Evolutionary conservation across 2,329 filamentous ascomycete genomes (phyloP), one percentile per base, ranked within the genome.

Genomic region (Stachybotrys chartarum): DNA sequence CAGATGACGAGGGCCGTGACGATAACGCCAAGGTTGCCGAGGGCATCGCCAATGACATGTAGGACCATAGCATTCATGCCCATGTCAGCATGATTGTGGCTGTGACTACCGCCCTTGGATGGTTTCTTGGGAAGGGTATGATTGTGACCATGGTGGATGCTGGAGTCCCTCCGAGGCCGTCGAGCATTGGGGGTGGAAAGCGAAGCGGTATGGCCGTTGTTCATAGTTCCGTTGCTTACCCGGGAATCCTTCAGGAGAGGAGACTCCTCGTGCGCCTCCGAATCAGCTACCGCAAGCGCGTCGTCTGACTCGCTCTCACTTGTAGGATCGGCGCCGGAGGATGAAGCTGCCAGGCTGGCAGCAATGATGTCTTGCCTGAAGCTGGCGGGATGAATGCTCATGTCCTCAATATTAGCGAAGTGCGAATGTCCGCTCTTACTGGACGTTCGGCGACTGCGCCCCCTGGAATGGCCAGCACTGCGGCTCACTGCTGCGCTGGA

Each of bases 351-450:
- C 52, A 83, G 82, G 57, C 85, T 87, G n/a, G 90, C 90, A 44
- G 87, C 86, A 61, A 97, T 95, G 63, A 99, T 96, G 55, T 93
- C 91, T 69, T 96, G 89, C 61, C 94, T 81, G 77, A 97, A 91
- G 59, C 87, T 93, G 30, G 91, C 88, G 3, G 94, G 94, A 68
- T 97, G 89, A 53, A 96, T 89, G 68, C 87, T 90, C 61, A 95
- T 87, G 55, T 91, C 82, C 39, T 86, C 72, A 76, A 91, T 74
- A 75, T 80, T 85, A 57, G 83, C 74, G 60, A 87, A 80, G 63
- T 83, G 84, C 55, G 76, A 76, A 57, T 82, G 80, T 59, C 81
- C 78, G 61, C 71, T 78, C 66, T 73, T 77, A 57, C 75, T 72
- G 57, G 71, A 68, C 49, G 76, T 75, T 53, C 77, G 76, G 55